Percentiles rank a stretch among this genome's conserved stretches.
Conservation (phyloP, 1,284 basidiomycete species). For the Heterobasidion annosum region DNA sequence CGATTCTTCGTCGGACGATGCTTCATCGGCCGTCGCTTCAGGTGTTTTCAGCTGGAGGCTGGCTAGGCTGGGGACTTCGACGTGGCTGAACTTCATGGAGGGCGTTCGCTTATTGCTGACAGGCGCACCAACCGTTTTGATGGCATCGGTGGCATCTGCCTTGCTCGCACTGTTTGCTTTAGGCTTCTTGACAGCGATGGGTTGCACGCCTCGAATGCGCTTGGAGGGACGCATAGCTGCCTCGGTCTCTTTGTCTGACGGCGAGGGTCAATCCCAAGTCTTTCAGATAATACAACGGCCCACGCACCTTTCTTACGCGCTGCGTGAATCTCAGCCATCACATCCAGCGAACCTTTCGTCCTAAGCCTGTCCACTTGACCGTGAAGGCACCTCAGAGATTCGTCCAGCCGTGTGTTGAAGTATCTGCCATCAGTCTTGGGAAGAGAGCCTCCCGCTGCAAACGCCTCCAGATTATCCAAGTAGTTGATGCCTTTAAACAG, state of each 20-base stretch:
- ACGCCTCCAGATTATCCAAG: conserved; percentile 63
- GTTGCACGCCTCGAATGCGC: conserved; percentile 61
- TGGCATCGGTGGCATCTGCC: too few species aligned
- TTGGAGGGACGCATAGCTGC: conserved; percentile 27
- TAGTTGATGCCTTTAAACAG: conserved; percentile 76
- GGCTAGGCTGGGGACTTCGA: conserved; percentile 8
- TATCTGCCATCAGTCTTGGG: conserved; percentile 76
- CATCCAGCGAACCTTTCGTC: conserved; percentile 46
- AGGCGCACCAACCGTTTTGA: too few species aligned
- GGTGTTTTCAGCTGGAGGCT: neutral
- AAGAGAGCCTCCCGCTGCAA: conserved; percentile 59
- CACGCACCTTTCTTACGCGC: conserved; percentile 52
- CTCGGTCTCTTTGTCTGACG: conserved; percentile 13
- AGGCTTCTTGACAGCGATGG: conserved; percentile 16
- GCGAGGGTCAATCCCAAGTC: too few species aligned
- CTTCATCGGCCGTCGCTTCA: conserved; percentile 4
- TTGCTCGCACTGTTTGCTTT: conserved; percentile 33
- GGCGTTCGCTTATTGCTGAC: neutral
- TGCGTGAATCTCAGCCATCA: conserved; percentile 52
- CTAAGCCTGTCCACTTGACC: conserved; percentile 62
- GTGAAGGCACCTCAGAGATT: conserved; percentile 47
- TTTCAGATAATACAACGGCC: too few species aligned
- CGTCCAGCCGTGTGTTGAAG: conserved; percentile 73
- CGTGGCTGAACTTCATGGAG: conserved; percentile 10
- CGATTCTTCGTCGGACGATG: conserved; percentile 5